These are phyloP conservation scores for Alternaria conjuncta DNA, from an alignment of 2,329 filamentous ascomycete genomes.

Conservation along the genomic window DNA sequence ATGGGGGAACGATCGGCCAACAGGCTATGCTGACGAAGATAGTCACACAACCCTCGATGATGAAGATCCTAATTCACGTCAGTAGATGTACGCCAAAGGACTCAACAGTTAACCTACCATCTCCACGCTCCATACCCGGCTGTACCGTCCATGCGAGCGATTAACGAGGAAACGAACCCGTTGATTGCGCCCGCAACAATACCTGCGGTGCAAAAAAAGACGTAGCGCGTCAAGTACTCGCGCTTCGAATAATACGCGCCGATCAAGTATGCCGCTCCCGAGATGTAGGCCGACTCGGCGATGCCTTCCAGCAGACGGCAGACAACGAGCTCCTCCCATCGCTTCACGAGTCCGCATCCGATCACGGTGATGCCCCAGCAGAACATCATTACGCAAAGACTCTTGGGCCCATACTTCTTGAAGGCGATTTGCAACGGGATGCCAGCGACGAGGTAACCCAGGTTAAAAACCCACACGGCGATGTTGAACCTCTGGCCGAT, in stretches of 20 bases:
- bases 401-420: conserved; percentile 43
- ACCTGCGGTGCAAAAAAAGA: conserved; percentile 61
- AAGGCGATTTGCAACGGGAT: conserved; percentile 44
- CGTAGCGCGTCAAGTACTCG: conserved; percentile 60
- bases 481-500: conserved; percentile 48
- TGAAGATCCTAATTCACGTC: conserved; percentile 57
- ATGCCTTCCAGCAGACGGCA: conserved; percentile 41
- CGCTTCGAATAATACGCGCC: conserved; percentile 56
- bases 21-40: conserved; percentile 55
- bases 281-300: conserved; percentile 38
- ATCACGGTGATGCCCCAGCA: conserved; percentile 44
- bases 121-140: conserved; percentile 34
- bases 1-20: conserved; percentile 59
- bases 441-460: conserved; percentile 46
- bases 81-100: neutral
- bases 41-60: conserved; percentile 65
- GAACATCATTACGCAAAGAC: conserved; percentile 44
- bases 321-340: conserved; percentile 35
- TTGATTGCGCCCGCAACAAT: conserved; percentile 64
- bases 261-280: conserved; percentile 39
- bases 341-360: conserved; percentile 38
- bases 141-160: conserved; percentile 39
- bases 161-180: conserved; percentile 58
- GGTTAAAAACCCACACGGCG: conserved; percentile 47
- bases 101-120: conserved; percentile 28